Percentiles rank a stretch among this genome's conserved stretches.
Conservation (phyloP, 495 filamentous ascomycete genomes). For the Daldinia grandis region DNA sequence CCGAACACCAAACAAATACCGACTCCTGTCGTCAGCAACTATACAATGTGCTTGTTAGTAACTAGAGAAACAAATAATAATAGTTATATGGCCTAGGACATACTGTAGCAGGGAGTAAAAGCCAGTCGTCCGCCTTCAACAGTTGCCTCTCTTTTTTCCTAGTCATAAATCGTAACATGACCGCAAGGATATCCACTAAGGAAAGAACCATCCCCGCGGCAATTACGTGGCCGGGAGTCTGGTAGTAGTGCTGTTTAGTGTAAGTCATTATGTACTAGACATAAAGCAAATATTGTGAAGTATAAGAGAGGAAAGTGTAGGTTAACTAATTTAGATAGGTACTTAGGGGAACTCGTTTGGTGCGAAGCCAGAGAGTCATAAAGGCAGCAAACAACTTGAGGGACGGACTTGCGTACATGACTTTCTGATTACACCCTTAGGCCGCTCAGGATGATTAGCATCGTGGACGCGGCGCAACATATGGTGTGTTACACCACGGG, state of each 20-base stretch:
- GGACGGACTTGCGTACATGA: too few species aligned
- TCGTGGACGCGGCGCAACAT: not conserved
- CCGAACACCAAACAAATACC: conserved; percentile 25
- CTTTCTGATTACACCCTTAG: too few species aligned
- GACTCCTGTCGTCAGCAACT: conserved; percentile 25
- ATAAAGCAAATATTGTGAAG: too few species aligned
- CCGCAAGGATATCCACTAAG: conserved; percentile 26
- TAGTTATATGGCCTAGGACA: not conserved
- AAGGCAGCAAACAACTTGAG: not conserved
- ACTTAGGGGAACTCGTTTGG: not conserved
- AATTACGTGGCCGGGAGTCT: conserved; percentile 26
- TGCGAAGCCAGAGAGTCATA: not conserved
- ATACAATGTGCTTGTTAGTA: conserved; percentile 8
- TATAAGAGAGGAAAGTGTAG: not conserved
- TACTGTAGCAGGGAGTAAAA: conserved; percentile 46
- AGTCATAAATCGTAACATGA: conserved; percentile 32
- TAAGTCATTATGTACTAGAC: not conserved
- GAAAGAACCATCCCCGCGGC: conserved; percentile 26
- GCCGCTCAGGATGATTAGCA: too few species aligned
- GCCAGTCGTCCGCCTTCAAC: conserved; percentile 47
- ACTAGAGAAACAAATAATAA: too few species aligned
- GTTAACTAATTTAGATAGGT: too few species aligned
- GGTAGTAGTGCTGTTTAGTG: conserved; percentile 10
- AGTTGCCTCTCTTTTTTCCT: conserved; percentile 34
- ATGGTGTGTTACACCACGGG: not conserved